phyloP scores from a whole-genome alignment of 2,329 filamentous ascomycete genomes.

The Coniochaeta prunicola region DNA sequence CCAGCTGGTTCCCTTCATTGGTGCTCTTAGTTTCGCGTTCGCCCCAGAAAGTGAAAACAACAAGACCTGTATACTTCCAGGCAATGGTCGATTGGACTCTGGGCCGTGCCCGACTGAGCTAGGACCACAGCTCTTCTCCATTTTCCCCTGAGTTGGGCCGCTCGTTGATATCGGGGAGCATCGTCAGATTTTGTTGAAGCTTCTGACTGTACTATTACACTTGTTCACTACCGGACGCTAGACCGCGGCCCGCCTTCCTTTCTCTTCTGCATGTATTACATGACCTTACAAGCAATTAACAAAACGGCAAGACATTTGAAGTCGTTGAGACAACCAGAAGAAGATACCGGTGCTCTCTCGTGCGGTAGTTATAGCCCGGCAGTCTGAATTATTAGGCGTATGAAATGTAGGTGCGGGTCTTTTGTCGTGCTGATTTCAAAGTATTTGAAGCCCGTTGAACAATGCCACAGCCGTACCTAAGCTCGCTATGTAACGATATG shows the following conservation, averaged over 20 bases:
- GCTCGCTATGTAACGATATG: too few species aligned
- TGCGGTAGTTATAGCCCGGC: background rate
- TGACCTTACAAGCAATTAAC: background rate
- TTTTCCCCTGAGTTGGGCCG: slow-evolving; percentile 10
- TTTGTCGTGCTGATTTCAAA: too few species aligned
- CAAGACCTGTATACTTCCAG: slow-evolving; percentile 34
- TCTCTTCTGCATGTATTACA: background rate
- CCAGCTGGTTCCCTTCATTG: slow-evolving; percentile 42
- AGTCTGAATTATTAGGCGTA: background rate
- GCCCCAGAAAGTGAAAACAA: slow-evolving; percentile 35
- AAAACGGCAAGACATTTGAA: background rate
- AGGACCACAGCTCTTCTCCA: slow-evolving; percentile 21
- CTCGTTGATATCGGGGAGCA: background rate
- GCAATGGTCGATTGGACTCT: slow-evolving; percentile 19
- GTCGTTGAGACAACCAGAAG: background rate
- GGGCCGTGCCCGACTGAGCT: slow-evolving; percentile 20
- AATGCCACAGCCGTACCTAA: too few species aligned
- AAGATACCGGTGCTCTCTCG: background rate
- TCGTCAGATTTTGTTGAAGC: background rate
- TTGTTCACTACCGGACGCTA: background rate
- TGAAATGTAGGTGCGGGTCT: background rate
- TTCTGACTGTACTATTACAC: background rate
- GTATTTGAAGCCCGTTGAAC: too few species aligned
- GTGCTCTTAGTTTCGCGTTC: slow-evolving; percentile 32
- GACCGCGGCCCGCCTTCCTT: background rate